Evolutionary conservation across 2,329 filamentous ascomycete species (phyloP).

Genomic region (Fusarium sp.): DNA sequence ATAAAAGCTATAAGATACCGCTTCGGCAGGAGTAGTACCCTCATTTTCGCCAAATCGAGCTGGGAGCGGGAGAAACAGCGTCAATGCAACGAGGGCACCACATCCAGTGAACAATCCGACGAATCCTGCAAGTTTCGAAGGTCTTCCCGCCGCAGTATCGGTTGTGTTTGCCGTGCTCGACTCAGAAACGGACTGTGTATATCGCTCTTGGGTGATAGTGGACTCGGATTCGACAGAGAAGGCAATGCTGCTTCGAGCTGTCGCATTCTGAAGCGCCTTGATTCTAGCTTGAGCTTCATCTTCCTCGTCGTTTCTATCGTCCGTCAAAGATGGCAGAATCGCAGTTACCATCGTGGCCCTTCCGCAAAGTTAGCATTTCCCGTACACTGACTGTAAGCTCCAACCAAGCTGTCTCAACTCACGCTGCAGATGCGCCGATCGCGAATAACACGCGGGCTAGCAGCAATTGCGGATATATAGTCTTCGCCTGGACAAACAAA

Average conservation of each 20-base stretch:
- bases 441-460: slow-evolving; percentile 90
- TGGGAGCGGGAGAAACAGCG: slow-evolving; percentile 87
- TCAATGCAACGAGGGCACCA: slow-evolving; percentile 86
- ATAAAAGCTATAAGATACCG: slow-evolving; percentile 89
- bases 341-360: slow-evolving; percentile 96
- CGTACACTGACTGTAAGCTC: neutral
- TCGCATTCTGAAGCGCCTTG: slow-evolving; percentile 54
- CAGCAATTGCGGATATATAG: slow-evolving; percentile 90
- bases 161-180: slow-evolving; percentile 42
- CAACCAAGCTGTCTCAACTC: slow-evolving; percentile 48
- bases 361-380: slow-evolving; percentile 25
- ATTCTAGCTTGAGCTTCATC: slow-evolving; percentile 46
- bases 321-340: slow-evolving; percentile 80
- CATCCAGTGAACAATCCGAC: slow-evolving; percentile 94
- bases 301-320: slow-evolving; percentile 57
- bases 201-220: slow-evolving; percentile 79
- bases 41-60: slow-evolving; percentile 79
- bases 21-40: slow-evolving; percentile 78
- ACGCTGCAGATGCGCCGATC: slow-evolving; percentile 90
- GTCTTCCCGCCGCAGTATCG: slow-evolving; percentile 56
- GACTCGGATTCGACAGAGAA: slow-evolving; percentile 79
- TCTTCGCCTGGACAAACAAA: slow-evolving; percentile 85
- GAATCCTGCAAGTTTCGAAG: slow-evolving; percentile 80
- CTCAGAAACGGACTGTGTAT: slow-evolving; percentile 56
- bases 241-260: slow-evolving; percentile 69